These are phyloP conservation scores for Cladosporium phlei DNA, from an alignment of 2,329 filamentous ascomycete genomes.

Conservation along the genomic window DNA sequence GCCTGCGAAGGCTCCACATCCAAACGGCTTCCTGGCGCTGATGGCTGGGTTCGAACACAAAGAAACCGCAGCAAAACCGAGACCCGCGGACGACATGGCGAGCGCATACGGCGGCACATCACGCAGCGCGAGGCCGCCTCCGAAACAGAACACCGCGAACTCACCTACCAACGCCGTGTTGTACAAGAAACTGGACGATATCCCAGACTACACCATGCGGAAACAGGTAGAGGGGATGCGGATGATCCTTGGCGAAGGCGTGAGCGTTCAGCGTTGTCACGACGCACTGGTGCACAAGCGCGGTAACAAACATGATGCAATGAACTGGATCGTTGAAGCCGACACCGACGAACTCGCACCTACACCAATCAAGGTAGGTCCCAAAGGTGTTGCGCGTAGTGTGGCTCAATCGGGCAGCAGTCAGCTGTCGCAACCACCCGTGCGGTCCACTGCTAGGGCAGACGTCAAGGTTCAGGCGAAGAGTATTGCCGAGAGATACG, in stretches of 20 bases:
- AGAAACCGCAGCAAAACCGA: conserved; percentile 6
- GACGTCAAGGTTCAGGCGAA: conserved; percentile 51
- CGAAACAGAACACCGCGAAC: background rate
- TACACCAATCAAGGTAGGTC: conserved; percentile 9
- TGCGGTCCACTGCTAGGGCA: conserved; percentile 48
- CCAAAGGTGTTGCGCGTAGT: conserved; percentile 12
- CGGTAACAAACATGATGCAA: conserved; percentile 53
- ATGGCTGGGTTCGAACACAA: conserved; percentile 25
- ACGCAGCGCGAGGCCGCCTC: conserved; percentile 20
- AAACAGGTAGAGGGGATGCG: conserved; percentile 51
- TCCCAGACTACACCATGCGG: conserved; percentile 46
- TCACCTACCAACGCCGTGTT: conserved; percentile 29
- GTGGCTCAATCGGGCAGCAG: conserved; percentile 2
- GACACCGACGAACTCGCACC: conserved; percentile 24
- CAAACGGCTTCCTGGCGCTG: conserved; percentile 21
- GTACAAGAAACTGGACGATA: conserved; percentile 46
- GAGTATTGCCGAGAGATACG: conserved; percentile 47
- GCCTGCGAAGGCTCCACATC: conserved; percentile 9
- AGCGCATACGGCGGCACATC: conserved; percentile 34
- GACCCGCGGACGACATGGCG: conserved; percentile 38
- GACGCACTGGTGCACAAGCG: conserved; percentile 47
- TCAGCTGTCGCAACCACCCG: conserved; percentile 16
- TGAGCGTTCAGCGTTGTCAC: conserved; percentile 45
- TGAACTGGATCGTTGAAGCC: conserved; percentile 41
- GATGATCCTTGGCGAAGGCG: conserved; percentile 41